These are phyloP conservation scores for Naganishia kalamii DNA, from an alignment of 768 basidiomycete genomes.

Conservation along the genomic window DNA sequence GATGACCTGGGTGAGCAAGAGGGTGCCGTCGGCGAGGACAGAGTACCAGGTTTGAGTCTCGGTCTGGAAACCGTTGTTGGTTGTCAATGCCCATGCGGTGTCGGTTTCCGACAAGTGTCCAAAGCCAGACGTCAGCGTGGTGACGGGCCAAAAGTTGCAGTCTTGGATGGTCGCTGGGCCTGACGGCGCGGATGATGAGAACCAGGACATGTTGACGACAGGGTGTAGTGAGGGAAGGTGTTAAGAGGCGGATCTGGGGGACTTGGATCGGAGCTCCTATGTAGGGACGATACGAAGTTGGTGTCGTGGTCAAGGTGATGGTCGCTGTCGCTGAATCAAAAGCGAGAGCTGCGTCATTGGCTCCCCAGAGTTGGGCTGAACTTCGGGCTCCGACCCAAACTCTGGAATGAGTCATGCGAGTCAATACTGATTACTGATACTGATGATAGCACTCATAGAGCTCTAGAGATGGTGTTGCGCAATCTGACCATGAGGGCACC, in stretches of 20 bases:
- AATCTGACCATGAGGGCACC: too few relatives aligned
- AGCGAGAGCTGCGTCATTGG: background rate
- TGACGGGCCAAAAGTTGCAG: conserved; percentile 74
- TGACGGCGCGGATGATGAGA: conserved; percentile 22
- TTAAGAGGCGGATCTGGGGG: too few relatives aligned
- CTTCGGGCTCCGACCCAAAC: too few relatives aligned
- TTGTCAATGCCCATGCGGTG: conserved; percentile 62
- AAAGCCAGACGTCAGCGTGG: conserved; percentile 47
- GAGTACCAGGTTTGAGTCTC: conserved; percentile 89
- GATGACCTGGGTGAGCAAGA: conserved; percentile 75
- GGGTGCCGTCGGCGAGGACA: conserved; percentile 69
- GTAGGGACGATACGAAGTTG: background rate
- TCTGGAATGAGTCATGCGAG: too few relatives aligned
- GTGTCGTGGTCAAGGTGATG: background rate
- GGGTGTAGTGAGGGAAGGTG: too few relatives aligned
- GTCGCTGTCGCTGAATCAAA: background rate
- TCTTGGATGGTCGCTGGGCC: conserved; percentile 12
- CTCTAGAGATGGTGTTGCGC: too few relatives aligned
- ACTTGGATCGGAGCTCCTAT: too few relatives aligned
- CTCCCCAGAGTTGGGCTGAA: background rate
- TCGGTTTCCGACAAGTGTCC: conserved; percentile 37
- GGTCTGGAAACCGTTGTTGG: conserved; percentile 66
- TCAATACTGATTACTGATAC: background rate
- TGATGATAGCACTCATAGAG: too few relatives aligned
- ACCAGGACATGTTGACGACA: conserved; percentile 29